Evolutionary conservation across 1,284 basidiomycete species (phyloP), one percentile per base, ranked within the genome.

Genomic region (Malassezia globosa): DNA sequence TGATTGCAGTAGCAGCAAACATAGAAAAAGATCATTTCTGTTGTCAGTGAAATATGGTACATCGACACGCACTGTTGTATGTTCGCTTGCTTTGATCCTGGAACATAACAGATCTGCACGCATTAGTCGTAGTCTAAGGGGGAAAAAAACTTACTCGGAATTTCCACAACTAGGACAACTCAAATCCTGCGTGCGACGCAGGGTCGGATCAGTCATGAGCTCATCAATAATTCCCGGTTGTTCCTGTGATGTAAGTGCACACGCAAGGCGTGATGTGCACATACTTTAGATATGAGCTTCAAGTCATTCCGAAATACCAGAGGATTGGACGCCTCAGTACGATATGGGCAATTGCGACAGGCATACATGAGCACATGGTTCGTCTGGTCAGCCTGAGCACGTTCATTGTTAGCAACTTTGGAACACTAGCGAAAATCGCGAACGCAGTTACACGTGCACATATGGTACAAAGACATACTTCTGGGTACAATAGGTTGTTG

Each of bases 291-390:
- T 22, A 92, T 83, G 0, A 86, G 92, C 67, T 95, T 76, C 75
- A 96, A 74, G 75, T 96, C 92, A 58, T 97, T 94, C 65, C 82
- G 77, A 72, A 92, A 97, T 8, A 96, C 89, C 60, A 85, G 83
- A 62, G 83, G 83, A 73, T 87, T 87, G 19, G 84, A 81, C 13
- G 83, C 83, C 60, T 83, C 81, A 73, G 94, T 87, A 56, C 85
- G 82, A 72, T 85, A 90, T 14, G 78, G 75, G 74, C 92, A 97
- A 71, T 94, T 95, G 39, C 89, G 80, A 73, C 92, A 97, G 3
- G 84, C 85, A 64, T 89, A 92, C 49, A 92, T 81, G 77, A 97
- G 83, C 44, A 85, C 81, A 48, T 85, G 80, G 41, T 87, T 82
- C 58, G 83, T 79, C 54, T 81, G 82, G 72, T 95, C 89, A 25